Conservation (phyloP, 1,139 yeast genomes). For the Geotrichum reessii region DNA sequence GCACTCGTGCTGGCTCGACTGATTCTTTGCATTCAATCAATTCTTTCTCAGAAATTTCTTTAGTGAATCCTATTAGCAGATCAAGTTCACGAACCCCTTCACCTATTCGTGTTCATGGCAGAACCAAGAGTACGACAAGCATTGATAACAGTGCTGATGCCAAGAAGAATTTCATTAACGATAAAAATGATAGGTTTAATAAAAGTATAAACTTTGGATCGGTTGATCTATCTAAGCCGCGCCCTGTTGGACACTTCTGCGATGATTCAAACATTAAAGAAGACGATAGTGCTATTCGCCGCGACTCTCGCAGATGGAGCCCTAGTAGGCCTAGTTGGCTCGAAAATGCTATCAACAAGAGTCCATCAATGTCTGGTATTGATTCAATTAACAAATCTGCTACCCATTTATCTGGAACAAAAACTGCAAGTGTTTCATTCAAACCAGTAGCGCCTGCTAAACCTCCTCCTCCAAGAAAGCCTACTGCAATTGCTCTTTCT, state of each 20-base stretch:
- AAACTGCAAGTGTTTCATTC: not conserved
- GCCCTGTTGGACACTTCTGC: not conserved
- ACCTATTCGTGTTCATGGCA: slow-evolving; percentile 9
- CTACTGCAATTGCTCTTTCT: not conserved
- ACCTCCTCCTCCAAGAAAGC: slow-evolving; percentile 9
- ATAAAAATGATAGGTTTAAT: not conserved
- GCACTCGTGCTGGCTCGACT: slow-evolving; percentile 17
- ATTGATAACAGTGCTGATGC: not conserved
- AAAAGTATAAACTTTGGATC: slow-evolving; percentile 4
- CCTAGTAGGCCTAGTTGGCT: slow-evolving; percentile 29
- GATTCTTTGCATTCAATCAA: slow-evolving; percentile 4
- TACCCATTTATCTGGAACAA: not conserved
- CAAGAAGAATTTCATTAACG: not conserved
- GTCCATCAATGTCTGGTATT: slow-evolving; percentile 15
- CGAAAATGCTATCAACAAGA: slow-evolving; percentile 30
- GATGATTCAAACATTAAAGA: not conserved
- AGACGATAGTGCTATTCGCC: not conserved
- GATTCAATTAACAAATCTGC: slow-evolving; percentile 10
- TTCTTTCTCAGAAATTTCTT: slow-evolving; percentile 8
- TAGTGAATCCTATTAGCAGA: slow-evolving; percentile 18
- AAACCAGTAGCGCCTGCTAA: slow-evolving; percentile 10
- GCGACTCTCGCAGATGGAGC: slow-evolving; percentile 23
- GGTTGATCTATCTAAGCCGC: not conserved
- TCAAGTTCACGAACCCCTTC: slow-evolving; percentile 18
- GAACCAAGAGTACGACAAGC: slow-evolving; percentile 11